Evolutionary conservation across 2,329 filamentous ascomycete genomes (phyloP), one percentile per base, ranked within the genome.

Genomic region (Diplodia corticola): DNA sequence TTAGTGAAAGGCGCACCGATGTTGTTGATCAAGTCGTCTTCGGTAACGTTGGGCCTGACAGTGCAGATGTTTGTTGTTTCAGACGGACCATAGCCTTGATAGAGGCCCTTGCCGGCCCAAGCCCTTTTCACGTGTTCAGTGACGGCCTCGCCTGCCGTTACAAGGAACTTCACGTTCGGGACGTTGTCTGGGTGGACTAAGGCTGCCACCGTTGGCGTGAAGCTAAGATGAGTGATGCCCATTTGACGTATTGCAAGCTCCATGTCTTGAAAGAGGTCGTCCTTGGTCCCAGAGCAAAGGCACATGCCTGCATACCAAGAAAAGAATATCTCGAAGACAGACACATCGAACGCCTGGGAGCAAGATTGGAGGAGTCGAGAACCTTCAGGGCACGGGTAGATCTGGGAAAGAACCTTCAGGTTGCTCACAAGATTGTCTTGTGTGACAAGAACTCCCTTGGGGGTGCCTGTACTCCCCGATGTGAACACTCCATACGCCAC

Each of bases 21-120:
- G 70, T 93, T 93, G 68, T 88, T 89, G 60, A 91, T 86, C 22
- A 84, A 78, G 71, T 93, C 86, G 0, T 80, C 77, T 0, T 71
- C 69, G 0, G 80, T 77, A 74, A 94, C 88, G 46, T 84, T 82
- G 7, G 82, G 77, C 67, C 88, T 89, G 9, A 94, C 85, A 0
- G 90, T 92, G 77, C 91, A 96, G 22, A 96, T 93, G 70, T 96
- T 96, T 1, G 92, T 96, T 0, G 90, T 92, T 76, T 96, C 93
- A 0, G 90, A 92, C 0, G 92, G 91, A 0, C 92, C 92, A 69
- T 96, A 96, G 0, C 88, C 92, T 80, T 95, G 90, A 74, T 88
- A 93, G 0, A 97, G 81, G 15, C 88, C 84, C 46, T 80, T 82
- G 0, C 83, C 83, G 28, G 83, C 84, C 93, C 93, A 97, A 37